A percentile compares a stretch with the other conserved stretches of the same genome.
Evolutionary conservation across 192 early-diverging fungal genomes (phyloP).

Genomic region (Entomortierella beljakovae): DNA sequence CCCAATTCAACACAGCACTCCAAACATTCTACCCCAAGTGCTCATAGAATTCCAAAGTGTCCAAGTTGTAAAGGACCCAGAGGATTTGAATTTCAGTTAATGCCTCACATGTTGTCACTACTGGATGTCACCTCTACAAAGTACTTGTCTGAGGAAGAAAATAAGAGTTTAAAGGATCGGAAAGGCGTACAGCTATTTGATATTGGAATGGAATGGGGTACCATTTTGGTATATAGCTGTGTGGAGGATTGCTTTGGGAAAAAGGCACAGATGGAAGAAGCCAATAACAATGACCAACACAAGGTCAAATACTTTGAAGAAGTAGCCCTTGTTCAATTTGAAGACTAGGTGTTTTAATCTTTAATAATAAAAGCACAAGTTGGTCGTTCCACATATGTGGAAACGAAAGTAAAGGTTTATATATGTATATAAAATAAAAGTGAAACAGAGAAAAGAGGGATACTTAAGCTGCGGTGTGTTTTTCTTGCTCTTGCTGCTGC

Average conservation of each 20-base stretch:
- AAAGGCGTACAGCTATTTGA: slow-evolving; percentile 65
- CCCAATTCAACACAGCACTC: slow-evolving; percentile 28
- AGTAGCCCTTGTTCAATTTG: slow-evolving; percentile 68
- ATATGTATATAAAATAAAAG: no score
- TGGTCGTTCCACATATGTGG: not conserved
- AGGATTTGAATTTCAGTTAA: slow-evolving; percentile 92
- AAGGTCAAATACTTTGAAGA: slow-evolving; percentile 71
- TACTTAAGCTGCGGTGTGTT: no score
- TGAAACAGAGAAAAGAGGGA: no score
- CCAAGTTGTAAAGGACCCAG: slow-evolving; percentile 72
- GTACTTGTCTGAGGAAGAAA: slow-evolving; percentile 52
- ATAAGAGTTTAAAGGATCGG: slow-evolving; percentile 31
- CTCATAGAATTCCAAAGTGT: slow-evolving; percentile 69
- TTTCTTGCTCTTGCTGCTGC: not conserved
- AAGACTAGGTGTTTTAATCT: slow-evolving; percentile 28
- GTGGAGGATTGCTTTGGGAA: slow-evolving; percentile 77
- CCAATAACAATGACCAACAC: not conserved
- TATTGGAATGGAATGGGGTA: slow-evolving; percentile 92
- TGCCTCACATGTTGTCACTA: slow-evolving; percentile 85
- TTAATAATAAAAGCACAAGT: not conserved
- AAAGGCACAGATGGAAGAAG: slow-evolving; percentile 31
- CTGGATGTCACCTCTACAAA: slow-evolving; percentile 73
- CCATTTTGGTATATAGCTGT: slow-evolving; percentile 85
- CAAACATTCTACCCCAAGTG: slow-evolving; percentile 44
- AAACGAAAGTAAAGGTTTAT: no score